These are phyloP conservation scores for Pinus taeda DNA, from an alignment of 75 land plant genomes.

Conservation along the genomic window DNA sequence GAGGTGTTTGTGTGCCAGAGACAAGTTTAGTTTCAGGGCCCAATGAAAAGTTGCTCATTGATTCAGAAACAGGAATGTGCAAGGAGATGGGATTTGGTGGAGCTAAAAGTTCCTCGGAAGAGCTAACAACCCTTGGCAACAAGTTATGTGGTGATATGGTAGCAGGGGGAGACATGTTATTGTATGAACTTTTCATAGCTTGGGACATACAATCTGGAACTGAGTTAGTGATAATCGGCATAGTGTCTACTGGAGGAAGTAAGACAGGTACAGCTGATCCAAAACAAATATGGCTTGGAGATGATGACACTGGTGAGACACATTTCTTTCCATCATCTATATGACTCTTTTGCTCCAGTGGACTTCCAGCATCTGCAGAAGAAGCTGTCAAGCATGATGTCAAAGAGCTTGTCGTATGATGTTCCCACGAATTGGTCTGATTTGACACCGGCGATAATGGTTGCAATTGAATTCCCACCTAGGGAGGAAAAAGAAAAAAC, in stretches of 20 bases:
- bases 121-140: slow-evolving; percentile 31
- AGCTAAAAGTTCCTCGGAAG: slow-evolving; percentile 59
- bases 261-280: slow-evolving; percentile 31
- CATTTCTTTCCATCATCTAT: slow-evolving; percentile 19
- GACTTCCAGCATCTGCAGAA: slow-evolving; percentile 22
- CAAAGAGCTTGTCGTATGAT: slow-evolving; percentile 14
- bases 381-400: slow-evolving; percentile 32
- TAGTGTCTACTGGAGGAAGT: slow-evolving; percentile 17
- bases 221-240: slow-evolving; percentile 9
- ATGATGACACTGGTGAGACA: slow-evolving; percentile 13
- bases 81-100: slow-evolving; percentile 46
- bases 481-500: neutral
- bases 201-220: slow-evolving; percentile 19
- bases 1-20: slow-evolving; percentile 13
- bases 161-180: slow-evolving; percentile 12
- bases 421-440: neutral
- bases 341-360: slow-evolving; percentile 21
- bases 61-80: slow-evolving; percentile 62
- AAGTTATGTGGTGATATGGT: slow-evolving; percentile 19
- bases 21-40: slow-evolving; percentile 40
- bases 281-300: slow-evolving; percentile 33
- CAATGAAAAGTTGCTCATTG: slow-evolving; percentile 57
- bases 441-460: slow-evolving; percentile 39
- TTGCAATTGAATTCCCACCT: slow-evolving; percentile 52
- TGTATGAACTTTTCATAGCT: slow-evolving; percentile 5